phyloP scores from a whole-genome alignment of 768 basidiomycete genomes.

The Serendipita indica region DNA sequence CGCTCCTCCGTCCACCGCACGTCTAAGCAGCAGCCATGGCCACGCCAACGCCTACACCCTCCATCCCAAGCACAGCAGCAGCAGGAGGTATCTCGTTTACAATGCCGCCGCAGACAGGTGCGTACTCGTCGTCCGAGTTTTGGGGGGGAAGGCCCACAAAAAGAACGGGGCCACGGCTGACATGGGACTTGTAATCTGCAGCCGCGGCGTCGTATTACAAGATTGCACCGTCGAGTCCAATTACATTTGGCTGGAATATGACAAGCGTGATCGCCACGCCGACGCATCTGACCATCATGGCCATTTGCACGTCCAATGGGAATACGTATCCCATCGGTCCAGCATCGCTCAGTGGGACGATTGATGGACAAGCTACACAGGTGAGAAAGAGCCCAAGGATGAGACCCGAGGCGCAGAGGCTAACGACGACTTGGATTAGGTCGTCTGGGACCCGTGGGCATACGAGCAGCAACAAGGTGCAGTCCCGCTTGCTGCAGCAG shows the following conservation, averaged over 20 bases:
- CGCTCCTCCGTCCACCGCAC: no score
- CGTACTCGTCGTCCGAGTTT: no score
- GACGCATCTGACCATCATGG: conserved; percentile 61
- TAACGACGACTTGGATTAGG: conserved; percentile 18
- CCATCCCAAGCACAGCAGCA: conserved; percentile 18
- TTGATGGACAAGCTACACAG: conserved; percentile 51
- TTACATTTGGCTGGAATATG: conserved; percentile 90
- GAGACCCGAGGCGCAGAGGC: neutral
- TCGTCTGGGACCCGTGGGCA: conserved; percentile 67
- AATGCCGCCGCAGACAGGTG: conserved; percentile 65
- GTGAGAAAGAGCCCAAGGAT: neutral
- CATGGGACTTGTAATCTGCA: no score
- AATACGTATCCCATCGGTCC: conserved; percentile 84
- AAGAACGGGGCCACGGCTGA: no score
- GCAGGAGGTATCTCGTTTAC: conserved; percentile 51
- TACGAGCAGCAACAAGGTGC: conserved; percentile 51
- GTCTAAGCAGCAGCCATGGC: no score
- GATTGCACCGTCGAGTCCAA: conserved; percentile 53
- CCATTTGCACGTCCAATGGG: conserved; percentile 63
- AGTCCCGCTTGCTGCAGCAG: conserved; percentile 56
- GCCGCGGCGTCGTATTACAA: conserved; percentile 73
- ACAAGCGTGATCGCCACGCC: conserved; percentile 59
- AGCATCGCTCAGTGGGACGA: conserved; percentile 41
- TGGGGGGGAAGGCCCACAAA: no score
- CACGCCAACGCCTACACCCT: conserved; percentile 2